A percentile compares a stretch with the other conserved stretches of the same genome.
Evolutionary conservation across 148 eudicot species (phyloP).

Genomic region (Pharnaceum exiguum): DNA sequence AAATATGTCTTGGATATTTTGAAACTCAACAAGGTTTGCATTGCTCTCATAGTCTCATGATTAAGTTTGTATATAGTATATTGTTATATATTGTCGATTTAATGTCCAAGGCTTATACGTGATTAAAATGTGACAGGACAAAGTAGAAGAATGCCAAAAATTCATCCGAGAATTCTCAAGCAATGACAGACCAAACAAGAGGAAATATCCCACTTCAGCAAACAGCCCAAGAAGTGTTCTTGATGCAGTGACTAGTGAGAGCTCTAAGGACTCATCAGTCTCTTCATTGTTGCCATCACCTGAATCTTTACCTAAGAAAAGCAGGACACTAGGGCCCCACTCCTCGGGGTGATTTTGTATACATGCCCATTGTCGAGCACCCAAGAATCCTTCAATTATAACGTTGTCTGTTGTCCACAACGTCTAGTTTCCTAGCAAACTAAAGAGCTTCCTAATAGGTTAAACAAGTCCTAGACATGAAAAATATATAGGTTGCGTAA

Average conservation of each 20-base stretch:
- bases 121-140: slow-evolving; percentile 65
- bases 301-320: slow-evolving; percentile 19
- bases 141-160: slow-evolving; percentile 48
- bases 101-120: too few species aligned
- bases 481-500: too few species aligned
- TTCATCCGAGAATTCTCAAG: slow-evolving; percentile 41
- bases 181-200: slow-evolving; percentile 28
- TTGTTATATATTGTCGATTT: too few species aligned
- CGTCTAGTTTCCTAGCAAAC: too few species aligned
- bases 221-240: slow-evolving; percentile 51
- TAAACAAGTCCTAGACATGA: too few species aligned
- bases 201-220: slow-evolving; percentile 31
- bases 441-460: too few species aligned
- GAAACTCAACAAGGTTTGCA: slow-evolving; percentile 46
- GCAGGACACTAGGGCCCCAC: slow-evolving; percentile 12
- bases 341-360: slow-evolving; percentile 1
- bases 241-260: slow-evolving; percentile 9
- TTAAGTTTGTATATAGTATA: too few species aligned
- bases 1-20: slow-evolving; percentile 39
- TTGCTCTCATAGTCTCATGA: neutral
- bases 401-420: too few species aligned
- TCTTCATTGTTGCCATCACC: neutral
- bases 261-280: slow-evolving; percentile 2
- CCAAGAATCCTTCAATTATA: too few species aligned
- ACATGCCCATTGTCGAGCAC: too few species aligned